These are phyloP conservation scores for Plasmodium ovale DNA, from an alignment of 169 alveolate genomes.

Conservation along the genomic window DNA sequence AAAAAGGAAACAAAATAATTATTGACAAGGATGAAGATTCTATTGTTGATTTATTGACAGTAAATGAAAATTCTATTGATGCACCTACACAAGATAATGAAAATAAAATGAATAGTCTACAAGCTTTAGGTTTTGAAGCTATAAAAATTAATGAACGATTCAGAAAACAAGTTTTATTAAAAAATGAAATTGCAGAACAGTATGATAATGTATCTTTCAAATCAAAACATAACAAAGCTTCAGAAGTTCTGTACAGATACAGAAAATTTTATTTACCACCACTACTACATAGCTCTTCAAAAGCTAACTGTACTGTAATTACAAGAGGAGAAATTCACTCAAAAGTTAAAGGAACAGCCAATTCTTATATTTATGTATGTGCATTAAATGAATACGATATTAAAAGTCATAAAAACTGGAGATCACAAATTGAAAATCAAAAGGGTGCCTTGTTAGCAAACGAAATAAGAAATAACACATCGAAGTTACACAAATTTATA, in stretches of 20 bases:
- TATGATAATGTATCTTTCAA: conserved; percentile 85
- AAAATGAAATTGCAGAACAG: conserved; percentile 79
- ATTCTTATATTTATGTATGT: conserved; percentile 87
- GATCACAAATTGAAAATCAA: conserved; percentile 90
- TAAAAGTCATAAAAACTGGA: conserved; percentile 89
- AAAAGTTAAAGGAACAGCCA: conserved; percentile 77
- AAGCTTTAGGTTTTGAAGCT: conserved; percentile 92
- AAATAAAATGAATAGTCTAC: conserved; percentile 91
- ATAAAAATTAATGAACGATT: conserved; percentile 90
- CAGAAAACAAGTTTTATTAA: conserved; percentile 88
- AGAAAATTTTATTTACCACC: conserved; percentile 90
- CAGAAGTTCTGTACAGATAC: conserved; percentile 90
- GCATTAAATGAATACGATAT: conserved; percentile 89
- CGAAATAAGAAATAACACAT: conserved; percentile 91
- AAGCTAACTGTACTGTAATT: conserved; percentile 75
- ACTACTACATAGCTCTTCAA: conserved; percentile 76
- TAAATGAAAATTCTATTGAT: conserved; percentile 92
- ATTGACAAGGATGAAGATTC: conserved; percentile 94
- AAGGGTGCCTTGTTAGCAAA: conserved; percentile 91
- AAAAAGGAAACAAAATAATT: conserved; percentile 89
- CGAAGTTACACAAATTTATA: conserved; percentile 90
- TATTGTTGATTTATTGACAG: conserved; percentile 91
- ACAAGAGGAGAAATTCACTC: conserved; percentile 89
- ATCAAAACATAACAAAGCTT: conserved; percentile 84
- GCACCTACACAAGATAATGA: conserved; percentile 93